Evolutionary conservation across 495 filamentous ascomycete genomes (phyloP), one percentile per base, ranked within the genome.

Genomic region (Aspergillus heteromorphus): DNA sequence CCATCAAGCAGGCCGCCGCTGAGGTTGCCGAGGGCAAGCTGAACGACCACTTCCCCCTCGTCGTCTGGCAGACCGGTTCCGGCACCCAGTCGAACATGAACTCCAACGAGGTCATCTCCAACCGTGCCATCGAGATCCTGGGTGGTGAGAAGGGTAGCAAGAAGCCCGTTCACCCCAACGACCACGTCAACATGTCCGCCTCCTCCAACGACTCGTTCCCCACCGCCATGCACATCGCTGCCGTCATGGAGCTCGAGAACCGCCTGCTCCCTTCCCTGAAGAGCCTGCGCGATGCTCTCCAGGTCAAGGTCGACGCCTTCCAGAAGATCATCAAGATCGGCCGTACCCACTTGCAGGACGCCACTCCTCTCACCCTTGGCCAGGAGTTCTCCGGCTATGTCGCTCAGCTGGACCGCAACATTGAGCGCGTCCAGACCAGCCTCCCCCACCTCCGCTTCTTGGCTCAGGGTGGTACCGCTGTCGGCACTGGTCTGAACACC

Each of bases 61-160:
- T 97, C 49, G 92, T 98, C 65, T 98, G 93, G 93, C 93, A 98
- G 74, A 98, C 93, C 34, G 93, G 93, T 53, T 97, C 95, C 16
- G 93, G 93, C 64, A 98, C 93, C 21, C 93, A 98, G 77, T 96
- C 91, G 68, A 98, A 98, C 83, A 98, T 98, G 93, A 98, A 98
- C 79, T 92, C 93, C 69, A 98, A 98, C 75, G 93, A 98, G 76
- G 93, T 98, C 70, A 98, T 98, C 75, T 96, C 92, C 55, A 98
- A 98, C 82, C 90, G 93, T 55, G 93, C 93, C 40, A 98, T 98
- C 71, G 95, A 98, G 78, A 93, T 98, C 54, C 79, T 98, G 14
- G 93, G 93, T 54, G 93, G 93, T 59, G 83, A 78, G 58, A 96
- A 91, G 87, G 93, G 93, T 51, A 83, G 79, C 74, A 98, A 98